A percentile compares a stretch with the other conserved stretches of the same genome.
phyloP scores from a whole-genome alignment of 2,329 filamentous ascomycete genomes.

The Atkinsonella texensis region DNA sequence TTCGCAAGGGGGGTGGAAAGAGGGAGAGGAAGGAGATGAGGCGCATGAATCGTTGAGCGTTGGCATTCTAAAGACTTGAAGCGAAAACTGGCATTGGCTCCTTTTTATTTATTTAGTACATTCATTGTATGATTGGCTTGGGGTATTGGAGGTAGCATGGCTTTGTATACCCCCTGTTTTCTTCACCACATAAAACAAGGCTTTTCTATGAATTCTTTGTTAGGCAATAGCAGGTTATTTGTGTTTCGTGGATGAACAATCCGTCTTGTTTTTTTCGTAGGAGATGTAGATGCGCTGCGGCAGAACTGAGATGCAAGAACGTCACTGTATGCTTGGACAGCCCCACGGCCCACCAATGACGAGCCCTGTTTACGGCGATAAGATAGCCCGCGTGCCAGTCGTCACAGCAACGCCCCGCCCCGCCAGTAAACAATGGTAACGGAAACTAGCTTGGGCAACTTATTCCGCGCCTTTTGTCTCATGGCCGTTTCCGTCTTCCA shows the following conservation, averaged over 20 bases:
- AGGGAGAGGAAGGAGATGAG: not conserved
- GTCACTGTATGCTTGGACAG: no score
- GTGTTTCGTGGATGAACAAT: no score
- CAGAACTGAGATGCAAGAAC: no score
- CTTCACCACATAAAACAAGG: not conserved
- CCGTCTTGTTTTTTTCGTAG: no score
- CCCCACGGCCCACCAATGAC: not conserved
- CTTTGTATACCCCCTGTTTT: not conserved
- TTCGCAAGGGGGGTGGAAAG: not conserved
- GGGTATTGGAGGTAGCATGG: no score
- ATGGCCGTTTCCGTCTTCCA: not conserved
- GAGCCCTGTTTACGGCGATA: not conserved
- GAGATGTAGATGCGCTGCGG: no score
- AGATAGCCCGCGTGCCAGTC: slow-evolving; percentile 13
- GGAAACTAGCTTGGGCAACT: not conserved
- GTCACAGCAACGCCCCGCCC: slow-evolving; percentile 13
- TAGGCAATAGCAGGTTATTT: no score
- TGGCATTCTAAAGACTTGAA: no score
- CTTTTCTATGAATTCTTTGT: not conserved
- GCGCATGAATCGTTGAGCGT: not conserved
- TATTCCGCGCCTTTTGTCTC: not conserved
- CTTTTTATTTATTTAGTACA: not conserved
- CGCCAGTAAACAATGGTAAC: slow-evolving; percentile 14
- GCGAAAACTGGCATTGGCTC: not conserved
- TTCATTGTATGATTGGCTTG: no score